Conservation (phyloP, 2,329 filamentous ascomycete species). For the Metarhizium sp. region DNA sequence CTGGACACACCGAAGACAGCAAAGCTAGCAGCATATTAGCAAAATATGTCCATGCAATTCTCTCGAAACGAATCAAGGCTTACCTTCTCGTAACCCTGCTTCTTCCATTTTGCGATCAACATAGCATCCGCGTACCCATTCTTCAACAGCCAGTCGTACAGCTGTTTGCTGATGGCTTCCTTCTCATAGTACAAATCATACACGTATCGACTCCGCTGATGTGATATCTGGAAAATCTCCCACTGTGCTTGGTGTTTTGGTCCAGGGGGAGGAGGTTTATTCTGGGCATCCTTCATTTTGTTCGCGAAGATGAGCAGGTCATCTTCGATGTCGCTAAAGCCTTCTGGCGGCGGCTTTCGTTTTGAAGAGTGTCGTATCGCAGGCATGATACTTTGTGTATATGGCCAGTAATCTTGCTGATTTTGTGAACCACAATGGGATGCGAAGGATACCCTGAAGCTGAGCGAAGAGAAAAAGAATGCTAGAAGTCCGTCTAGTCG, state of each 20-base stretch:
- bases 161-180: conserved; percentile 81
- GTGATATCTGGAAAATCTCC: conserved; percentile 96
- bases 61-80: conserved; percentile 13
- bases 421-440: background rate
- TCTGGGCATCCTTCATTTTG: conserved; percentile 94
- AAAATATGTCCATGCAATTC: background rate
- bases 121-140: conserved; percentile 92
- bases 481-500: background rate
- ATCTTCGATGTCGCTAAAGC: conserved; percentile 82
- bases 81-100: conserved; percentile 96
- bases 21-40: conserved; percentile 50
- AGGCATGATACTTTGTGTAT: conserved; percentile 48
- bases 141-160: conserved; percentile 96
- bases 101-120: conserved; percentile 99
- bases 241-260: conserved; percentile 84
- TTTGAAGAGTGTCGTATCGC: conserved; percentile 66
- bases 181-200: conserved; percentile 98
- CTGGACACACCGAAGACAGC: conserved; percentile 91
- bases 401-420: background rate
- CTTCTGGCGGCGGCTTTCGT: conserved; percentile 74
- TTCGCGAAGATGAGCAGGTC: conserved; percentile 77
- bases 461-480: background rate
- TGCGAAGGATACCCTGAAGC: background rate
- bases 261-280: conserved; percentile 71
- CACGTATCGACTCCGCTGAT: conserved; percentile 85